Percentiles rank a stretch among this genome's conserved stretches.
phyloP scores from a whole-genome alignment of 345 rosid species.

The Combretum micranthum region DNA sequence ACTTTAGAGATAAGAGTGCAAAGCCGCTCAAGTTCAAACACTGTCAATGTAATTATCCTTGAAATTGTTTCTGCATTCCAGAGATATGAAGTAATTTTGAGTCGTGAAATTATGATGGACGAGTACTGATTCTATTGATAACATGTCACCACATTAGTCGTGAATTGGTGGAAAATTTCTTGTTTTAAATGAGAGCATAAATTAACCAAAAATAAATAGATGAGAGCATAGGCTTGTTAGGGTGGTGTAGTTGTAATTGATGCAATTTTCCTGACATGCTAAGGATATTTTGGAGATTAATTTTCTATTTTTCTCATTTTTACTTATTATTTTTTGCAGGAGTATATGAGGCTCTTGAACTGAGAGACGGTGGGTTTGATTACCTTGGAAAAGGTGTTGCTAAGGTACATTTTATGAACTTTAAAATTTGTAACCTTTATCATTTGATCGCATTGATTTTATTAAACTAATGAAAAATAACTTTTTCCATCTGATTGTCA shows the following conservation, averaged over 20 bases:
- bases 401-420: slow-evolving; percentile 27
- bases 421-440: background rate
- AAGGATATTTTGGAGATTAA: background rate
- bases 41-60: too few relatives aligned
- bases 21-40: too few relatives aligned
- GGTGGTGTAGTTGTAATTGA: too few relatives aligned
- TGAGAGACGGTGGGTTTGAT: slow-evolving; percentile 63
- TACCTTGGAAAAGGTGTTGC: slow-evolving; percentile 67
- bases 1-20: too few relatives aligned
- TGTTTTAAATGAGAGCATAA: too few relatives aligned
- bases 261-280: too few relatives aligned
- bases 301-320: background rate
- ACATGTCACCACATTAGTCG: background rate
- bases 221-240: too few relatives aligned
- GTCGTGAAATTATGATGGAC: too few relatives aligned
- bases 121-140: background rate
- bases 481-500: slow-evolving; percentile 12
- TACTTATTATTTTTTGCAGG: slow-evolving; percentile 24
- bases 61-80: too few relatives aligned
- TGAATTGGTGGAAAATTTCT: background rate
- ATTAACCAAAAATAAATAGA: too few relatives aligned
- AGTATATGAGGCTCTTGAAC: slow-evolving; percentile 55
- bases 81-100: too few relatives aligned
- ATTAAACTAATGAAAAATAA: background rate
- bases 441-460: background rate